Evolutionary conservation across 495 filamentous ascomycete species (phyloP).

Genomic region (Podospora sp.): DNA sequence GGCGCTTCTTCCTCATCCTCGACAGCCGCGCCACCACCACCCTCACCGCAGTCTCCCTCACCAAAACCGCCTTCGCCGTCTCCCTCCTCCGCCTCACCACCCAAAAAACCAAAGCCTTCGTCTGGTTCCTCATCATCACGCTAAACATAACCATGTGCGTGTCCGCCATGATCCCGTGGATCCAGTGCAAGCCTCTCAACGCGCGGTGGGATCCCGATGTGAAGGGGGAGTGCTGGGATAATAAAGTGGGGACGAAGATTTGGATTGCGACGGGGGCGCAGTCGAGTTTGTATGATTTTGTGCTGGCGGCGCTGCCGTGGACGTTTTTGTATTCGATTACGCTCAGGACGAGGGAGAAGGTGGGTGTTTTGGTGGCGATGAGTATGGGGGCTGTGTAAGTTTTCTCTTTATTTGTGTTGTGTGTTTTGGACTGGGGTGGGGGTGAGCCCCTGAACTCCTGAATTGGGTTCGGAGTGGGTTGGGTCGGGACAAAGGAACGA

Average conservation of each 20-base stretch:
- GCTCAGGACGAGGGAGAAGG: conserved; percentile 35
- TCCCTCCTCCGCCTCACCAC: conserved; percentile 20
- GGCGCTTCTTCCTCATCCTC: conserved; percentile 8
- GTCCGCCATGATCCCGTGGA: conserved; percentile 37
- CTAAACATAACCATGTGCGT: conserved; percentile 40
- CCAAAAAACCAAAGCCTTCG: conserved; percentile 6
- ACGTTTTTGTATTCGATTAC: conserved; percentile 30
- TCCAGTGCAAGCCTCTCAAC: conserved; percentile 36
- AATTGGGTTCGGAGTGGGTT: no score
- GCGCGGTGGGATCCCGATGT: conserved; percentile 33
- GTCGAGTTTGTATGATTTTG: conserved; percentile 34
- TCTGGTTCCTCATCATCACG: conserved; percentile 33
- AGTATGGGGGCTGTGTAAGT: conserved; percentile 30
- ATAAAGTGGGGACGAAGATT: conserved; percentile 2
- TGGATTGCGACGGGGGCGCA: conserved; percentile 22
- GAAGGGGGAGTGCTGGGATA: conserved; percentile 35
- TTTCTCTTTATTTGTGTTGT: neutral
- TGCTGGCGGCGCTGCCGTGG: conserved; percentile 36
- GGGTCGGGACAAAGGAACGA: no score
- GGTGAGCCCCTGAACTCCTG: no score
- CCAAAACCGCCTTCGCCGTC: conserved; percentile 15
- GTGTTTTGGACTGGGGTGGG: neutral
- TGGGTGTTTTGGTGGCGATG: conserved; percentile 37
- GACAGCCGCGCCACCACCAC: conserved; percentile 6
- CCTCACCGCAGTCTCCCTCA: conserved; percentile 8